Conservation (phyloP, 2,329 filamentous ascomycete genomes). For the Alternaria arborescens region DNA sequence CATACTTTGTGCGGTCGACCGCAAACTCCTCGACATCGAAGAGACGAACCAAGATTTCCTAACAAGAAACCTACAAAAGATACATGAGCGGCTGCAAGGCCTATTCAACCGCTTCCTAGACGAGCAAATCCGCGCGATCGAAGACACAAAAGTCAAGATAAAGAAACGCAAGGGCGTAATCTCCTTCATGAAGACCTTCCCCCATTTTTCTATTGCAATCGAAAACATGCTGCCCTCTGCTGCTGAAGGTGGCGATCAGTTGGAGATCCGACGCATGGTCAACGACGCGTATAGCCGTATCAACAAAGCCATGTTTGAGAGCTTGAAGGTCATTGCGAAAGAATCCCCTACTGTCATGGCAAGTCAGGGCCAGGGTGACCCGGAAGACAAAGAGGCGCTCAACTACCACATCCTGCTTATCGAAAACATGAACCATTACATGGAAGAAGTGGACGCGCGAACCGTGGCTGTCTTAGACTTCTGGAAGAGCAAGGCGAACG, state of each 20-base stretch:
- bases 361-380: slow-evolving; percentile 63
- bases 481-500: slow-evolving; percentile 80
- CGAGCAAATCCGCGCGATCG: slow-evolving; percentile 92
- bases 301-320: slow-evolving; percentile 96
- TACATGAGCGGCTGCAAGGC: slow-evolving; percentile 76
- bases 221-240: slow-evolving; percentile 77
- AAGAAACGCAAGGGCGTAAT: slow-evolving; percentile 98
- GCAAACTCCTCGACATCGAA: slow-evolving; percentile 78
- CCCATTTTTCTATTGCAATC: slow-evolving; percentile 80
- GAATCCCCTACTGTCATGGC: slow-evolving; percentile 66
- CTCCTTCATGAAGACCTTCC: slow-evolving; percentile 92
- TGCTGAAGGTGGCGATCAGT: slow-evolving; percentile 61
- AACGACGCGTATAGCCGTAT: slow-evolving; percentile 89
- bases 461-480: slow-evolving; percentile 79
- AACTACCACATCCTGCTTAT: slow-evolving; percentile 98
- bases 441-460: slow-evolving; percentile 84
- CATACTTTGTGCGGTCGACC: slow-evolving; percentile 80
- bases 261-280: slow-evolving; percentile 77
- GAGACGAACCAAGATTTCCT: slow-evolving; percentile 95
- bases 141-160: slow-evolving; percentile 98
- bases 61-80: slow-evolving; percentile 77
- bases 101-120: slow-evolving; percentile 91
- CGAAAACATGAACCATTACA: slow-evolving; percentile 98
- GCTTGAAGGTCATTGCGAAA: slow-evolving; percentile 90
- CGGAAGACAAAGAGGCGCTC: slow-evolving; percentile 93